Evolutionary conservation across 2,329 filamentous ascomycete genomes (phyloP).

Genomic region (Ophiostoma triangulosporum): DNA sequence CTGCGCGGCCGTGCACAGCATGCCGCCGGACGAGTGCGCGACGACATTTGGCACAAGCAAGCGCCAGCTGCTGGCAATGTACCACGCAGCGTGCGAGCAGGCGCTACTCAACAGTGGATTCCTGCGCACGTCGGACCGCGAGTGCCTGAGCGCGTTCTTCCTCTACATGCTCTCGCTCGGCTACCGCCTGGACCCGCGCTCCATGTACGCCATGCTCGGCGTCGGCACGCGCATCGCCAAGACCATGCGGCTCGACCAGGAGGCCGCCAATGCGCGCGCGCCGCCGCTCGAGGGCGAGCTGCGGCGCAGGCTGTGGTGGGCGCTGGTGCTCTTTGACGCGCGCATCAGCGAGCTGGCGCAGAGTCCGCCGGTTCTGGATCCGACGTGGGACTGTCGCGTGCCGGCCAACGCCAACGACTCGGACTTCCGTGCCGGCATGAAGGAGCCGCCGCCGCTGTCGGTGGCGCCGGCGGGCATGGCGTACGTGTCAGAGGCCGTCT

Average conservation of each 20-base stretch:
- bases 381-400: conserved; percentile 28
- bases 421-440: conserved; percentile 27
- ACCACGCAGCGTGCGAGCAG: conserved; percentile 36
- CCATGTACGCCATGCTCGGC: conserved; percentile 38
- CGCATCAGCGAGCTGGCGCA: conserved; percentile 40
- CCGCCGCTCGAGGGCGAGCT: conserved; percentile 39
- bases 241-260: conserved; percentile 36
- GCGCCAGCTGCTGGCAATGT: conserved; percentile 27
- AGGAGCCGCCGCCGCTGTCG: background rate
- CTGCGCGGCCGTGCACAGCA: conserved; percentile 26
- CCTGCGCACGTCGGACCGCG: conserved; percentile 34
- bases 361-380: conserved; percentile 19
- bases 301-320: conserved; percentile 50
- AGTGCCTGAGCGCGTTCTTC: conserved; percentile 41
- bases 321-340: conserved; percentile 40
- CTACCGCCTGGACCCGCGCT: conserved; percentile 30
- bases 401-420: conserved; percentile 33
- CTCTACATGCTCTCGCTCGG: conserved; percentile 40
- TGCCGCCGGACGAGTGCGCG: conserved; percentile 30
- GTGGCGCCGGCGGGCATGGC: background rate
- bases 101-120: conserved; percentile 38
- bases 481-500: conserved; percentile 28
- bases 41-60: conserved; percentile 28
- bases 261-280: conserved; percentile 27
- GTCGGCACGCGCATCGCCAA: conserved; percentile 43